Percentiles rank a stretch among this genome's conserved stretches.
Evolutionary conservation across 495 filamentous ascomycete species (phyloP).

Genomic region (Talaromyces borbonicus): DNA sequence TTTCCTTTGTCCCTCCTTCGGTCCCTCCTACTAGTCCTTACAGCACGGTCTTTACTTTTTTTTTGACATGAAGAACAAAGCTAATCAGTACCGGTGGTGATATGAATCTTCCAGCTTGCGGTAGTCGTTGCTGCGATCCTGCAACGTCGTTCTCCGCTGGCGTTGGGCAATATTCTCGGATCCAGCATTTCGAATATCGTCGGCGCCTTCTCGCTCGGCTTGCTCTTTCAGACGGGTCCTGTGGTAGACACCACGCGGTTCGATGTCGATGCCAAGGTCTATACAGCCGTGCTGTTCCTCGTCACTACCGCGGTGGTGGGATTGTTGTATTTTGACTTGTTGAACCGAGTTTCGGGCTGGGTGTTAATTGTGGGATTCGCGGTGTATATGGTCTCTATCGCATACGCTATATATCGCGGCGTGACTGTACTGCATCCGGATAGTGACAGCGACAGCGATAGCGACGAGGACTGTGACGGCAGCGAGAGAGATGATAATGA

Average conservation of each 20-base stretch:
- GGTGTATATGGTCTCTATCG: slow-evolving; percentile 38
- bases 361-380: slow-evolving; percentile 33
- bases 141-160: slow-evolving; percentile 37
- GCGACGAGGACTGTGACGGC: slow-evolving; percentile 9
- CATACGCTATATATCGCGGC: slow-evolving; percentile 36
- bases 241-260: slow-evolving; percentile 15
- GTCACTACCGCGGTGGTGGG: slow-evolving; percentile 29
- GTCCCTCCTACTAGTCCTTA: no score
- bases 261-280: slow-evolving; percentile 40
- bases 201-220: slow-evolving; percentile 44
- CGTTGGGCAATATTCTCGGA: slow-evolving; percentile 45
- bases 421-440: slow-evolving; percentile 25
- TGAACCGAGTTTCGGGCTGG: slow-evolving; percentile 24
- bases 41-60: no score
- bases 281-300: slow-evolving; percentile 26
- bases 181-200: slow-evolving; percentile 48
- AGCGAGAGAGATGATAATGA: not conserved
- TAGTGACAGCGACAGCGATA: slow-evolving; percentile 15
- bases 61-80: no score
- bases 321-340: slow-evolving; percentile 17
- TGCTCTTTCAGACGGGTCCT: slow-evolving; percentile 25
- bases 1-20: not conserved
- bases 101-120: no score
- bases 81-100: no score
- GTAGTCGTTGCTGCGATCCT: slow-evolving; percentile 40